phyloP scores from a whole-genome alignment of 2,329 filamentous ascomycete genomes.

The Helicocarpus griseus region DNA sequence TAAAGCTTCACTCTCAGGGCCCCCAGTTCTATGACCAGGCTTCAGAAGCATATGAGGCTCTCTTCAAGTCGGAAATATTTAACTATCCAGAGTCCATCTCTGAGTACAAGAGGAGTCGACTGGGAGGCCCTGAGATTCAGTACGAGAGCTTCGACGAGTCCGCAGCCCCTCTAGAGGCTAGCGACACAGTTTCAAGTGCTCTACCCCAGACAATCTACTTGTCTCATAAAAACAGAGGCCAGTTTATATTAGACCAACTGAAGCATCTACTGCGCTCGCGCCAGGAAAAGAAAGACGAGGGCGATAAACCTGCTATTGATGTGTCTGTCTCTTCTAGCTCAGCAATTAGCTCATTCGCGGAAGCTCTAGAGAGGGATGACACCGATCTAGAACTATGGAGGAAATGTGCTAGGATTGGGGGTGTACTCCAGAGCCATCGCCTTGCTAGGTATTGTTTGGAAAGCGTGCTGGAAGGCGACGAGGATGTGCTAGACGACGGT shows the following conservation, averaged over 20 bases:
- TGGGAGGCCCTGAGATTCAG: constrained; percentile 27
- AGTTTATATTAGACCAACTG: constrained; percentile 74
- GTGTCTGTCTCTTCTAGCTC: constrained; percentile 29
- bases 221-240: constrained; percentile 89
- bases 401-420: constrained; percentile 48
- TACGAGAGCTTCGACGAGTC: constrained; percentile 36
- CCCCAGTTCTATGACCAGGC: constrained; percentile 66
- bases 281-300: constrained; percentile 4
- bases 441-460: constrained; percentile 54
- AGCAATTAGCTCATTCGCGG: constrained; percentile 47
- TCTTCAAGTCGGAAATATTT: constrained; percentile 92
- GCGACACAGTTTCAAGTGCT: constrained; percentile 67
- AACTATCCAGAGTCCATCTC: constrained; percentile 78
- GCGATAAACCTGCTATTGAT: constrained; percentile 14
- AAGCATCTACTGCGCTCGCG: constrained; percentile 38
- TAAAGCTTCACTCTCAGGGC: constrained; percentile 87
- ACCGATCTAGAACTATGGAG: constrained; percentile 56
- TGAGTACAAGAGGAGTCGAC: constrained; percentile 65
- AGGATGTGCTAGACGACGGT: constrained; percentile 45
- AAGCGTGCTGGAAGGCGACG: constrained; percentile 53
- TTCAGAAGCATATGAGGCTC: constrained; percentile 65
- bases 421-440: constrained; percentile 48
- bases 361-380: constrained; percentile 56
- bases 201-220: constrained; percentile 85
- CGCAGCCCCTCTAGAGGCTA: constrained; percentile 47